Base-by-base conservation (phyloP, 257 asterid species). In the Agastache rugosa region DNA sequence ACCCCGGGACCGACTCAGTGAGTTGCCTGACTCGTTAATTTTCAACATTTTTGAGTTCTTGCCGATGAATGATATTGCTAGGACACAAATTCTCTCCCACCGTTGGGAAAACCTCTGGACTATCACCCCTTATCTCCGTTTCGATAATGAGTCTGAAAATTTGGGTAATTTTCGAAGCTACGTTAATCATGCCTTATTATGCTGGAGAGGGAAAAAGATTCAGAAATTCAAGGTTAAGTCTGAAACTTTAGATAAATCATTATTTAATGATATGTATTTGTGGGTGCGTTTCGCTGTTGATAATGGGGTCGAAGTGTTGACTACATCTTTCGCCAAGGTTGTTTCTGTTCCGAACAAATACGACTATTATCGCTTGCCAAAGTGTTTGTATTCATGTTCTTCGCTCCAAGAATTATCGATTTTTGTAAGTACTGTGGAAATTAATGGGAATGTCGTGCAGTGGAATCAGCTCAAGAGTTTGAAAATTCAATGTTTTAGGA, bases 401-500 rank as follows among this genome's bases (percentile, higher is more conserved):
- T 63, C 53, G 1, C 45, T 63, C 19, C 17, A 16, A 7, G 6
- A 48, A 4, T 16, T 48, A 8, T 8, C 11, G 11, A 8, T 39
- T 39, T 0, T 14, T 5, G 37, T 31, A 3, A 3, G 35, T 31
- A 5, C 0, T 4, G 5, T 31, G 37, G 37, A 31, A 31, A 31
- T 31, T 31, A 14, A 15, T 51, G 11, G 11, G 3, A 19, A 7
- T 51, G 25, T 1, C 12, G 3, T 56, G 17, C 39, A 4, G 19
- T 56, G 51, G 68, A 62, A 11, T 17, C 68, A 37, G 17, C 50
- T 62, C n/a, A 62, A 62, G 39, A 62, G 31, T 1, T 35, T 62
- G 11, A n/a, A 0, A 2, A 9, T 62, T 37, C 8, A 9, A 0
- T 42, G n/a, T 35, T 19, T 35, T 9, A 0, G 8, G 9, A 34